Base-by-base conservation (phyloP, 2,329 filamentous ascomycete genomes). In the Aspergillus amoenus region DNA sequence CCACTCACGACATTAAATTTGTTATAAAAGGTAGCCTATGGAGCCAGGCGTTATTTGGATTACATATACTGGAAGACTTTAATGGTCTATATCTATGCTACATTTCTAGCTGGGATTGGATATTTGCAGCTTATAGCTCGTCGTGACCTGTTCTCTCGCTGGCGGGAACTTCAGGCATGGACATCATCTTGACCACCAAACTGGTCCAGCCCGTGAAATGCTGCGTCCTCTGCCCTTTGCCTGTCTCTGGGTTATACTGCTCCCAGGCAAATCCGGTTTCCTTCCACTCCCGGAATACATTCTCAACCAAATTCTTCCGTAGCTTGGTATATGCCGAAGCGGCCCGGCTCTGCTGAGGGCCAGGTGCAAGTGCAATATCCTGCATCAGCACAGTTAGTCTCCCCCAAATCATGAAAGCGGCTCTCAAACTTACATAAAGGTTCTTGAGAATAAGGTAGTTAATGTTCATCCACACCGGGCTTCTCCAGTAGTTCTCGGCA, bases 121-220 rank as follows among this genome's bases (percentile, higher is more conserved):
- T 39, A 54, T 49, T 12, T 48, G 52, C 58, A 54, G 30, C 39
- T 59, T 63, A 83, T 68, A 83, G 65, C 70, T 83, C 81, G 66
- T 83, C 80, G 62, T 81, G 79, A 12, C 67, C 69, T 11, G 57
- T 66, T 42, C 65, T 66, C 51, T 62, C 63, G 37, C 52, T 50
- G 24, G 64, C 61, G 40, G 65, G 65, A 42, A 91, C 69, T 65
- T 95, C 88, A 6, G 91, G 89, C 91, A 99, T 93, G 46, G 86
- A 86, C 92, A 97, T 96, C 64, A 99, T 91, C 81, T 96, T 97
- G 45, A 97, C 93, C 47, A 97, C 90, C 75, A 97, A 79, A 73
- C 91, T 96, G n/a, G 94, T 99, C 94, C 94, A 99, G 50, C 94
- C 94, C 0, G 94, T 97, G 73, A 99, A 99, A 75, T 97, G 93